Base-by-base conservation (phyloP, 106 monocot species). In the Narthecium ossifragum region DNA sequence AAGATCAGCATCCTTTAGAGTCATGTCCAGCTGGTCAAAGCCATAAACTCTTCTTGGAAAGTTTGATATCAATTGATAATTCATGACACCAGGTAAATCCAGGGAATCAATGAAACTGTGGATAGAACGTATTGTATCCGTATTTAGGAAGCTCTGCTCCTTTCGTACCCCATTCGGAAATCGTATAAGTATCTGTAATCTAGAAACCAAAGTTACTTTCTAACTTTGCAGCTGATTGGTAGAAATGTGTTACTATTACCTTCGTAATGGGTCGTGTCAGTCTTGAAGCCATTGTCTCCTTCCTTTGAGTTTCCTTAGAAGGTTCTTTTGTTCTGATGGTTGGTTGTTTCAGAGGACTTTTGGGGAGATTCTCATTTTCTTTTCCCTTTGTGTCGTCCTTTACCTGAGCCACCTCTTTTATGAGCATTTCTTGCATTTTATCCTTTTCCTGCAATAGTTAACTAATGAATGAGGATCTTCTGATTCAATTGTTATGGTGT, bases 41-140 rank as follows among this genome's bases (percentile, higher is more conserved):
- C 78, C 74, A 50, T 63, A 83, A 49, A 74, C 46, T 53, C 33
- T 83, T 43, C 68, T 65, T 2, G 83, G 78, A 34, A 74, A 83
- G 53, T 49, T 71, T 2, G 66, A 68, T 33, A 78, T 50, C 17
- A 83, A 73, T 29, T 28, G 63, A 55, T 83, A 83, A 37, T 61
- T 65, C 29, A 64, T 78, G 14, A 70, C 46, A 5, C 62, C 74
- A 22, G 74, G 78, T 52, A 74, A 23, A 12, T 67, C 57, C 45
- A 78, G 49, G 9, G 78, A 78, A 57, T 83, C 74, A 40, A 78
- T 62, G 37, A 55, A 74, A n/a, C 55, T 75, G 58, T 63, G 78
- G 55, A 83, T 61, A 8, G 63, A 66, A 31, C 78, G 61, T 37
- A 83, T 70, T n/a, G 50, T 83, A 15, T 74, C 74, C 0, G 83